Conservation (phyloP, 208 protist species). For the Angomonas ambiguus region DNA sequence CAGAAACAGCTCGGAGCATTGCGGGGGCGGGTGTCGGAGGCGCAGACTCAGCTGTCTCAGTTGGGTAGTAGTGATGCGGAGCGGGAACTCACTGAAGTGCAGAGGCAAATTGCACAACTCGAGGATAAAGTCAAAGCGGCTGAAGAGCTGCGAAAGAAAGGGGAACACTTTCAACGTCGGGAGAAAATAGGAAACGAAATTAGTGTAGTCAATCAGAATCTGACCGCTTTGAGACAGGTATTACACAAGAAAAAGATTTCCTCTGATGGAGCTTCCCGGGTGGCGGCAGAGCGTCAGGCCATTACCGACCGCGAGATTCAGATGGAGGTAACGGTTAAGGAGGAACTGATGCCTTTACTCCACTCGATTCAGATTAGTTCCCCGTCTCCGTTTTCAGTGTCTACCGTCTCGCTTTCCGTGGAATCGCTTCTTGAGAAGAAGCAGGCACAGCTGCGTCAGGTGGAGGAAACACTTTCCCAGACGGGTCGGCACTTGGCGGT, state of each 20-base stretch:
- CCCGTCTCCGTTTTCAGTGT: background rate
- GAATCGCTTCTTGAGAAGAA: constrained; percentile 11
- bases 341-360: constrained; percentile 35
- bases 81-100: background rate
- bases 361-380: constrained; percentile 10
- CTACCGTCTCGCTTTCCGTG: background rate
- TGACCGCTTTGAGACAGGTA: constrained; percentile 45
- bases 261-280: constrained; percentile 28
- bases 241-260: constrained; percentile 48
- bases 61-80: background rate
- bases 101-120: constrained; percentile 29
- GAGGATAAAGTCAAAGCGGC: constrained; percentile 43
- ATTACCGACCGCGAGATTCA: constrained; percentile 26
- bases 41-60: constrained; percentile 12
- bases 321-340: constrained; percentile 22
- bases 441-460: constrained; percentile 12
- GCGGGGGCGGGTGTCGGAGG: constrained; percentile 14
- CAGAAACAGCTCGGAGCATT: constrained; percentile 11
- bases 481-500: constrained; percentile 1
- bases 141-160: constrained; percentile 33
- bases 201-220: constrained; percentile 39
- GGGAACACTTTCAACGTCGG: constrained; percentile 32
- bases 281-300: constrained; percentile 34
- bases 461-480: background rate
- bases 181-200: constrained; percentile 34